phyloP scores from a whole-genome alignment of 2,329 filamentous ascomycete species.

The Aspergillus quadricinctus region DNA sequence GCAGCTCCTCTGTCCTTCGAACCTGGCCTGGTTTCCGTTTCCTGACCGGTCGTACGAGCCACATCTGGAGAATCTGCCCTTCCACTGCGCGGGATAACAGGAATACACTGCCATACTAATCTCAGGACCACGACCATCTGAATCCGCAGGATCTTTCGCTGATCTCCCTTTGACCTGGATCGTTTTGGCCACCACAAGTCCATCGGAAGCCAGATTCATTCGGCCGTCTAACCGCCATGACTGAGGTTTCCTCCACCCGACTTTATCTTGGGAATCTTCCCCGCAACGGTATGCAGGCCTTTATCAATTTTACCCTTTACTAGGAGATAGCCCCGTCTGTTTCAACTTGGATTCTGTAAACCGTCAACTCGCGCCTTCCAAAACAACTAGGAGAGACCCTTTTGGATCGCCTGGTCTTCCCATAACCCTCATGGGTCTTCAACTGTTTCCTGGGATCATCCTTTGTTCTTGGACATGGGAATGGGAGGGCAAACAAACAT shows the following conservation, averaged over 20 bases:
- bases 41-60: constrained; percentile 2
- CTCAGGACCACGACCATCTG: constrained; percentile 2
- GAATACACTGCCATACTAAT: constrained; percentile 1
- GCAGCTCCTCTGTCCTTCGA: background rate
- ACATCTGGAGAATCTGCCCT: constrained; percentile 5
- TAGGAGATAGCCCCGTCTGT: constrained; percentile 17
- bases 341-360: constrained; percentile 16
- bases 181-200: background rate
- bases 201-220: constrained; percentile 2
- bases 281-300: constrained; percentile 71
- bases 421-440: constrained; percentile 8
- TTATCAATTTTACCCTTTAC: constrained; percentile 24
- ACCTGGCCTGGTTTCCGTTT: background rate
- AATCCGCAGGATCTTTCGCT: constrained; percentile 1
- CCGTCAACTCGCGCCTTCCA: constrained; percentile 5
- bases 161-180: background rate
- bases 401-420: constrained; percentile 7
- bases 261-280: constrained; percentile 98
- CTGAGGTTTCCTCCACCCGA: constrained; percentile 88
- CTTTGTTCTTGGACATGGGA: background rate
- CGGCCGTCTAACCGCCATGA: constrained; percentile 49
- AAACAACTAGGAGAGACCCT: constrained; percentile 9
- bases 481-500: background rate
- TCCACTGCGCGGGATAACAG: background rate
- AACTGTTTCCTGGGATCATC: background rate